phyloP scores from a whole-genome alignment of 352 stramenopile genomes.

The Thraustotheca clavata region DNA sequence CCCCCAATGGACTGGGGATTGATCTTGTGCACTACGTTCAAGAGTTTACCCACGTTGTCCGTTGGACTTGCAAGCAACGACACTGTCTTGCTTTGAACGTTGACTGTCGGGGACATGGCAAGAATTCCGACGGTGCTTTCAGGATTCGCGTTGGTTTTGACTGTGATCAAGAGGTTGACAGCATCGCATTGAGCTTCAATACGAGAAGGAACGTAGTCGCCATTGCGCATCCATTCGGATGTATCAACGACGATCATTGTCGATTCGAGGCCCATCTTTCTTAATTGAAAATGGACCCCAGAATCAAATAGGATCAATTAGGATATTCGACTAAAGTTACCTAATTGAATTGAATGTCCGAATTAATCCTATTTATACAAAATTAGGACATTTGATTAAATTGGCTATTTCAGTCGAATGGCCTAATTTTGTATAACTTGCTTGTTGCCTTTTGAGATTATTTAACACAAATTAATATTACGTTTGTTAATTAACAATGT shows the following conservation, averaged over 20 bases:
- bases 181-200: conserved; percentile 98
- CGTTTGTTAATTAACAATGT: too few species aligned
- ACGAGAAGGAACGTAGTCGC: conserved; percentile 97
- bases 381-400: too few species aligned
- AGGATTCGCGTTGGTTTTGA: conserved; percentile 96
- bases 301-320: too few species aligned
- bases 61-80: conserved; percentile 92
- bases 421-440: too few species aligned
- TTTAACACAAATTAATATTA: too few species aligned
- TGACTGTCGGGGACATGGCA: conserved; percentile 77
- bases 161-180: conserved; percentile 94
- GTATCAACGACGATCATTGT: conserved; percentile 93
- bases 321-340: too few species aligned
- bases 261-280: conserved; percentile 65
- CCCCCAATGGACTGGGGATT: conserved; percentile 53
- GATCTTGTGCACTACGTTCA: conserved; percentile 91
- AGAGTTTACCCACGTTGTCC: conserved; percentile 96
- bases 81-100: background rate
- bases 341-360: too few species aligned
- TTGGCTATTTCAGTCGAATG: too few species aligned
- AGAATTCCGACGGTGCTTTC: conserved; percentile 98
- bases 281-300: background rate
- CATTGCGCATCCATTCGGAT: conserved; percentile 98
- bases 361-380: too few species aligned
- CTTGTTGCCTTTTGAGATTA: too few species aligned